Conservation (phyloP, 768 basidiomycete species). For the Floccularia luteovirens region DNA sequence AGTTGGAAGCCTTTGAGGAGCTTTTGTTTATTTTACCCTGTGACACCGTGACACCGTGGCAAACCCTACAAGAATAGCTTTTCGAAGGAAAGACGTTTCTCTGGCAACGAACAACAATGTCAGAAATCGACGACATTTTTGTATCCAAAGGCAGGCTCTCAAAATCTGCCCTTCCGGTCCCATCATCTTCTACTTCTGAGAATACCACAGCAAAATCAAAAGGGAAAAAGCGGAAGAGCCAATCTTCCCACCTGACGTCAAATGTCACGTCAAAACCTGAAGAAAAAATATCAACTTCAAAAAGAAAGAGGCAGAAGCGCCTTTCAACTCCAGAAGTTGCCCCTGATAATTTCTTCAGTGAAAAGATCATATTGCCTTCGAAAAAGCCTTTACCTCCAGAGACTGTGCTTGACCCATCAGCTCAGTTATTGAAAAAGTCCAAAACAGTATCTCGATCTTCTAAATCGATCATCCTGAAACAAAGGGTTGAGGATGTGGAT, state of each 20-base stretch:
- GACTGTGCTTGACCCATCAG: constrained; percentile 63
- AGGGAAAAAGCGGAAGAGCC: constrained; percentile 32
- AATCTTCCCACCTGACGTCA: constrained; percentile 1
- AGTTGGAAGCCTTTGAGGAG: too few relatives aligned
- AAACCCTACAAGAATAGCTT: too few relatives aligned
- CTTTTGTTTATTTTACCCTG: too few relatives aligned
- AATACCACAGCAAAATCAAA: too few relatives aligned
- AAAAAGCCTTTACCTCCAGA: constrained; percentile 41
- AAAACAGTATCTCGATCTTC: constrained; percentile 1
- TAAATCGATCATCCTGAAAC: constrained; percentile 15
- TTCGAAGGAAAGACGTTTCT: too few relatives aligned
- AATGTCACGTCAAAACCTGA: background rate
- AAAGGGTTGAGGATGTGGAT: constrained; percentile 30
- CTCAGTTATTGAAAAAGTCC: constrained; percentile 1
- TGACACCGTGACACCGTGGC: too few relatives aligned
- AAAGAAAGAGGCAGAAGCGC: constrained; percentile 7
- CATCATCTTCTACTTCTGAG: constrained; percentile 21
- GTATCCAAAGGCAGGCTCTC: constrained; percentile 42
- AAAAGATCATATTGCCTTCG: too few relatives aligned
- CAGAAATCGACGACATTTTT: constrained; percentile 87
- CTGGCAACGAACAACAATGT: constrained; percentile 27
- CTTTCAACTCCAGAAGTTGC: too few relatives aligned
- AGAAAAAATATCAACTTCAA: background rate
- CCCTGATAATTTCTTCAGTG: too few relatives aligned
- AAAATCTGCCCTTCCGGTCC: constrained; percentile 11